These are phyloP conservation scores for Teunomyces pallodes DNA, from an alignment of 805 yeast genomes.

Conservation along the genomic window DNA sequence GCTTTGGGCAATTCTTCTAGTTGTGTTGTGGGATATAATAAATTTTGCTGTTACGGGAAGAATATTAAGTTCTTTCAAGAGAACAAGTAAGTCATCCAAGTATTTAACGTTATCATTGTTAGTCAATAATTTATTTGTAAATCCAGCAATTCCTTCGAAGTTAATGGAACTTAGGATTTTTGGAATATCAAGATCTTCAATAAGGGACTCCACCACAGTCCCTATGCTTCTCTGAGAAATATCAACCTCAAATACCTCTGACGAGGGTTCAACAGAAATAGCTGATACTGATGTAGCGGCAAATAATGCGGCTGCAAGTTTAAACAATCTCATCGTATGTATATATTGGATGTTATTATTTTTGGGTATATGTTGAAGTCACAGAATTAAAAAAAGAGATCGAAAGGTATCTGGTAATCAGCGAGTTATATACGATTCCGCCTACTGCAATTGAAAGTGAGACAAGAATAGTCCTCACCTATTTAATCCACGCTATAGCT, in stretches of 20 bases:
- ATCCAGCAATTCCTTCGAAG: slow-evolving; percentile 29
- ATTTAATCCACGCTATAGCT: not conserved
- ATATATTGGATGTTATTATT: not conserved
- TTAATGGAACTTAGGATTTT: slow-evolving; percentile 11
- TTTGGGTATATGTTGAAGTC: not conserved
- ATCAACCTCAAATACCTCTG: slow-evolving; percentile 9
- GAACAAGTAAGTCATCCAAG: slow-evolving; percentile 22
- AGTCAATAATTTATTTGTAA: slow-evolving; percentile 22
- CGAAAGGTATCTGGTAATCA: not conserved
- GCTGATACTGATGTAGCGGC: slow-evolving; percentile 5
- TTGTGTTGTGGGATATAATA: slow-evolving; percentile 22
- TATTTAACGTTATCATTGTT: slow-evolving; percentile 17
- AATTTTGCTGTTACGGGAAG: slow-evolving; percentile 22
- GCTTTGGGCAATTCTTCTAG: slow-evolving; percentile 16
- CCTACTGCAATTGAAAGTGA: not conserved
- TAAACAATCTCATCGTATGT: slow-evolving; percentile 1
- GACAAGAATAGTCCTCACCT: not conserved
- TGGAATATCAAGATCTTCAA: slow-evolving; percentile 16
- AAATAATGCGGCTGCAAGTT: not conserved
- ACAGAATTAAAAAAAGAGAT: not conserved
- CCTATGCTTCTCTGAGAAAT: slow-evolving; percentile 8
- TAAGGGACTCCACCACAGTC: slow-evolving; percentile 8
- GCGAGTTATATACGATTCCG: not conserved
- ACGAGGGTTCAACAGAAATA: slow-evolving; percentile 8
- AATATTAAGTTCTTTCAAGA: slow-evolving; percentile 20